Base-by-base conservation (phyloP, 129 eudicot genomes). In the Ambrosia artemisiifolia region DNA sequence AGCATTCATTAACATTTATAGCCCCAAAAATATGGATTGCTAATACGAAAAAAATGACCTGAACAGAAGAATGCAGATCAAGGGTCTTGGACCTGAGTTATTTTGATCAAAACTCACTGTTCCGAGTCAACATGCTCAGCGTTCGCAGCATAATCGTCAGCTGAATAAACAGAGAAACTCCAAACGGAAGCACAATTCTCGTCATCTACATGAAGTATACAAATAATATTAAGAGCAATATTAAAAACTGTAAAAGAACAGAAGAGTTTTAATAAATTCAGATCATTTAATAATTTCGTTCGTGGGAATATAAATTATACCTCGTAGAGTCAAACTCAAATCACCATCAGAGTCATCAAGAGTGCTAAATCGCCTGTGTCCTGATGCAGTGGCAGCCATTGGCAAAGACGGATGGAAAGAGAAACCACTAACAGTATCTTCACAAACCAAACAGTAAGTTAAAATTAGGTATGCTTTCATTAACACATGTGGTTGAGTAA, bases 321-420 rank as follows among this genome's bases (percentile, higher is more conserved):
- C 82, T 71, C 48, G 72, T 46, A 78, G 71, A 63, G 69, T 78
- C 35, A 86, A 74, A 76, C 63, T 76, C 19, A 64, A 73, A 18
- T 74, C 81, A 75, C 83, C 91, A 44, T 72, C 79, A 59, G 81
- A 64, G 46, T 95, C 96, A 49, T 86, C 94, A 55, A 85, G 82
- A 59, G 62, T 77, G 69, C 55, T 78, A 74, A 85, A 95, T 74
- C 97, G 85, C 35, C 99, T 78, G 72, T 95, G 99, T 40, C 99
- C 99, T 53, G 97, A 95, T 64, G 96, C 81, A 56, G 99, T 78
- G 64, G 91, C 91, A 2, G 94, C 99, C 97, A 90, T 95, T 42
- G 99, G 94, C 65, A 95, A 87, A 79, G 59, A 88, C 5, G 99
- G 99, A 82, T 95, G 97, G 85, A 95, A 95, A 50, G 89, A 61